These are phyloP conservation scores for Lachancea sp. DNA, from an alignment of 805 yeast species.

Conservation along the genomic window DNA sequence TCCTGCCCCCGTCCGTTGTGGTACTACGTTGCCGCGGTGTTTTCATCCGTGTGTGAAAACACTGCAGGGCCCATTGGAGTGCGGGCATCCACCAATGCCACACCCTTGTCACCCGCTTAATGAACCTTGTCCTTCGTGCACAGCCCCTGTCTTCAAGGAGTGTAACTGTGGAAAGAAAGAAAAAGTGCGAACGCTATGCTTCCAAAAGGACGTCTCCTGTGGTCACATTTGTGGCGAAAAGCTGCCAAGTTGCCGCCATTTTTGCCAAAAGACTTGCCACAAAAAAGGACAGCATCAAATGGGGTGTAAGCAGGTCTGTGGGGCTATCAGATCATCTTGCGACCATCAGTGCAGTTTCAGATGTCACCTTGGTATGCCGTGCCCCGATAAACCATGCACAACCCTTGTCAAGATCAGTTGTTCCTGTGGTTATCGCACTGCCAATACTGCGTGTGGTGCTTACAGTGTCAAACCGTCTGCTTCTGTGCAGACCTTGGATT, in stretches of 20 bases:
- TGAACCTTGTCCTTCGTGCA: conserved; percentile 69
- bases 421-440: conserved; percentile 53
- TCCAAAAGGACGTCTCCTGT: conserved; percentile 63
- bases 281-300: conserved; percentile 50
- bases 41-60: conserved; percentile 55
- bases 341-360: conserved; percentile 57
- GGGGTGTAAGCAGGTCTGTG: conserved; percentile 57
- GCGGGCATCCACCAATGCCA: conserved; percentile 67
- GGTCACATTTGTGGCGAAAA: conserved; percentile 52
- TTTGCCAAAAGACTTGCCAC: conserved; percentile 53
- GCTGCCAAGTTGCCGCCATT: conserved; percentile 44
- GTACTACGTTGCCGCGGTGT: conserved; percentile 61
- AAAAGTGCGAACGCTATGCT: conserved; percentile 57
- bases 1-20: conserved; percentile 82
- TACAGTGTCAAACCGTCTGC: conserved; percentile 29
- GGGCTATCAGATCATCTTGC: conserved; percentile 46
- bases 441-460: conserved; percentile 52
- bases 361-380: conserved; percentile 57
- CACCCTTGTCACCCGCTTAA: conserved; percentile 73
- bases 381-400: conserved; percentile 51
- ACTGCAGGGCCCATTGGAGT: conserved; percentile 33
- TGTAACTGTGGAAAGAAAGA: conserved; percentile 58
- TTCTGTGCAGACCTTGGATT: conserved; percentile 41
- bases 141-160: conserved; percentile 46
- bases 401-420: conserved; percentile 49